Evolutionary conservation across 2,329 filamentous ascomycete species (phyloP), one percentile per base, ranked within the genome.

Genomic region (Aspergillus ustus): DNA sequence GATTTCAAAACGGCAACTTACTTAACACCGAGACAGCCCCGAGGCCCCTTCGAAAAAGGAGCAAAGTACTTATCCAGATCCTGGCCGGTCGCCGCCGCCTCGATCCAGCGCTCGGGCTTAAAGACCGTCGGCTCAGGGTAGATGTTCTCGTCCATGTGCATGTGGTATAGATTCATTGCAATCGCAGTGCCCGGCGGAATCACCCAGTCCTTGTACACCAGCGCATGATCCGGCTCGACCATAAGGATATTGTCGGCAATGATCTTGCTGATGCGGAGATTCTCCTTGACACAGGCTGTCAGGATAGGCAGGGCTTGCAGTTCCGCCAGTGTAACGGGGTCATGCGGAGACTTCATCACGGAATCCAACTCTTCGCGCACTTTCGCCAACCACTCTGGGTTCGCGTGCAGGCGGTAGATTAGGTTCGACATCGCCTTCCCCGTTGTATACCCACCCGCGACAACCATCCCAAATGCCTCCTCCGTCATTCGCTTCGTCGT

Each of bases 91-190:
- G n/a, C 15, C 7, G n/a, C 29, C 5, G 25, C 22, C 15, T 34
- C 29, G 44, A 57, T 25, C 54, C 54, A 57, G 13, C 54, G 54
- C 3, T 57, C 54, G 4, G 54, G 54, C 13, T 7, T 9, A n/a
- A 50, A 57, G 9, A 15, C 20, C 5, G 22, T 13, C 28, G 44
- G 54, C 2, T 48, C 44, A 17, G 54, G 54, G 20, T 49, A 57
- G 9, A 31, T 43, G 3, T 11, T 25, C n/a, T 44, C 19, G 13
- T 57, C 54, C 5, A n/a, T 13, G 45, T 57, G 54, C 29, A 49
- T 25, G 45, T 34, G 19, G 44, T 28, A 57, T 11, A 44, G 15
- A 7, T 28, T 31, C 54, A 57, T 57, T n/a, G 45, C 54, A 20
- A 57, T 17, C 11, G 54, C 29, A 9, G 25, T 48, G 4, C 54